A percentile compares a stretch with the other conserved stretches of the same genome.
Evolutionary conservation across 2,329 filamentous ascomycete species (phyloP).

Genomic region (Davidsoniella australis): DNA sequence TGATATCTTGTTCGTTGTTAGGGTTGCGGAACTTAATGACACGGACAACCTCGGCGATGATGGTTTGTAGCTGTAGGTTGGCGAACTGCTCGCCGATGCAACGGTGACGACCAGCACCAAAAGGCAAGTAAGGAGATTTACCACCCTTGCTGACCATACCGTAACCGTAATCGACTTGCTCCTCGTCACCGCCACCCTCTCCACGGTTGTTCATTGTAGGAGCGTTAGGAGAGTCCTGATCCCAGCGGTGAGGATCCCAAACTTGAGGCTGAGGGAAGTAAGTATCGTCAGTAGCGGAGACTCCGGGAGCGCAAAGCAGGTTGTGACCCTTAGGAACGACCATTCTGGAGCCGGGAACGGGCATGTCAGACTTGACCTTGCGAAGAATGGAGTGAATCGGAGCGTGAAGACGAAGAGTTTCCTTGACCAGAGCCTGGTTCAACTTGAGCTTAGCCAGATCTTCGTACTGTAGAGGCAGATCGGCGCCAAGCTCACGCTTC

Average conservation of each 20-base stretch:
- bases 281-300: constrained; percentile 51
- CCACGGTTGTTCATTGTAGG: constrained; percentile 26
- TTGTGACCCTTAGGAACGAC: constrained; percentile 66
- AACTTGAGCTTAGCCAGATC: constrained; percentile 63
- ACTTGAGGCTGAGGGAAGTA: constrained; percentile 68
- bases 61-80: constrained; percentile 78
- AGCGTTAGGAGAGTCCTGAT: constrained; percentile 41
- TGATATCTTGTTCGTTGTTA: constrained; percentile 50
- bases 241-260: constrained; percentile 91
- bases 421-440: constrained; percentile 72
- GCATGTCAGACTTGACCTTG: constrained; percentile 76
- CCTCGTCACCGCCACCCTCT: constrained; percentile 43
- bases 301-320: constrained; percentile 71
- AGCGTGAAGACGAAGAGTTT: constrained; percentile 78
- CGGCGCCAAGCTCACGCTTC: constrained; percentile 50
- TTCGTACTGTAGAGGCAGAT: constrained; percentile 65
- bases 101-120: constrained; percentile 79
- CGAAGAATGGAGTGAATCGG: constrained; percentile 93
- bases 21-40: constrained; percentile 64
- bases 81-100: constrained; percentile 97
- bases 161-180: constrained; percentile 85
- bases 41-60: constrained; percentile 59
- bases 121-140: constrained; percentile 78
- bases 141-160: constrained; percentile 84
- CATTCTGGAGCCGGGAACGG: constrained; percentile 65